phyloP scores from a whole-genome alignment of 176 grass and related monocot genomes.

The Raddia distichophylla region DNA sequence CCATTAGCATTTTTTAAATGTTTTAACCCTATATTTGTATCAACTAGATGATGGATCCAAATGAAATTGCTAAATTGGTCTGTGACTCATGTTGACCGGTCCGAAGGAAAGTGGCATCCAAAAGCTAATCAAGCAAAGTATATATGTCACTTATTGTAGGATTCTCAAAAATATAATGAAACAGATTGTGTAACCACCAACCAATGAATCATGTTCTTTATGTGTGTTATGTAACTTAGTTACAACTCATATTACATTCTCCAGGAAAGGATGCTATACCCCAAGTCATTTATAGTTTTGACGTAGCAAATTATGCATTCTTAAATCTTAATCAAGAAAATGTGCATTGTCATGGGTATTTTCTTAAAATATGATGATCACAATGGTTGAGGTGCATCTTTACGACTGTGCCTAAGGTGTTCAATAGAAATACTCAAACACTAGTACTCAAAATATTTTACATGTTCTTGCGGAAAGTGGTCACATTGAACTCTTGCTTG shows the following conservation, averaged over 20 bases:
- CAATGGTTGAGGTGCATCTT: not conserved
- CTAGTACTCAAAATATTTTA: not conserved
- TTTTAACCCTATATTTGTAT: slow-evolving; percentile 18
- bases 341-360: not conserved
- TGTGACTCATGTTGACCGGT: slow-evolving; percentile 96
- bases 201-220: not conserved
- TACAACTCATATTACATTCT: not conserved
- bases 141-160: slow-evolving; percentile 75
- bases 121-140: slow-evolving; percentile 79
- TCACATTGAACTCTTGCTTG: slow-evolving; percentile 54
- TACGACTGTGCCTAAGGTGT: not conserved
- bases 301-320: not conserved
- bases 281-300: not conserved
- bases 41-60: slow-evolving; percentile 82
- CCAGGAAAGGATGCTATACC: not conserved
- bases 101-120: slow-evolving; percentile 99
- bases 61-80: slow-evolving; percentile 95
- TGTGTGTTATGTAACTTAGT: not conserved
- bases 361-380: too few species aligned
- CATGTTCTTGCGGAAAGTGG: slow-evolving; percentile 54
- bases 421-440: not conserved
- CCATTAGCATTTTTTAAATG: slow-evolving; percentile 25
- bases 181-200: not conserved
- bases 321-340: not conserved
- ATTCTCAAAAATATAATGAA: slow-evolving; percentile 76